Evolutionary conservation across 176 grass and related monocot species (phyloP), one percentile per base, ranked within the genome.

Genomic region (Oryza meyeriana): DNA sequence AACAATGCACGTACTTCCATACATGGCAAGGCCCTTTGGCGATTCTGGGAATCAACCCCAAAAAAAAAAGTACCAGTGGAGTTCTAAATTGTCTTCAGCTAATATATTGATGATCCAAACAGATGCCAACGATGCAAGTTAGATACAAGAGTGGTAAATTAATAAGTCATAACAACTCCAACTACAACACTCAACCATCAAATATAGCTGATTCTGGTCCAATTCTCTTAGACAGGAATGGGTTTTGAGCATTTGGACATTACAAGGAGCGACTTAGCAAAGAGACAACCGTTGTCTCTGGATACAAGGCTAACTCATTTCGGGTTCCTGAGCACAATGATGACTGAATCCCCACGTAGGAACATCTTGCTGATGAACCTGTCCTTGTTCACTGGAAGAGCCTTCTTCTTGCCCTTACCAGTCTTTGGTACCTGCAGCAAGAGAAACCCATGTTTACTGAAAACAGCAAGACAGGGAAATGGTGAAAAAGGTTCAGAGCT

Each of bases 311-410:
- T 26, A 72, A 34, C 22, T 97, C 85, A 98, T 12, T 98, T 95
- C 0, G 93, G 95, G 72, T 95, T 98, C 82, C 92, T 89, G 5
- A 93, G 90, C 33, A 98, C 93, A 42, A 95, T 95, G 59, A 98
- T 95, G 77, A 98, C 90, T 6, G 93, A 98, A 71, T 95, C 95
- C 39, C 95, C 95, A 3, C 93, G 81, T 63, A 98, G 92, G 73
- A 98, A 98, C 92, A 98, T 98, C 87, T 98, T 98, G 71, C 95
- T 95, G 17, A 98, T 95, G 79, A 98, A 95, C 66, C 92, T 91
- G 72, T 98, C 93, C 77, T 98, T 98, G 88, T 93, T 98, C 45
- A 98, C 88, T 0, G 95, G 90, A 61, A 98, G 90, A 41, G 95
- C 92, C 84, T 98, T 98, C 87, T 98, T 98, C 93, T 98, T 98